phyloP scores from a whole-genome alignment of 176 grass and related monocot genomes.

The Hordeum marinum region DNA sequence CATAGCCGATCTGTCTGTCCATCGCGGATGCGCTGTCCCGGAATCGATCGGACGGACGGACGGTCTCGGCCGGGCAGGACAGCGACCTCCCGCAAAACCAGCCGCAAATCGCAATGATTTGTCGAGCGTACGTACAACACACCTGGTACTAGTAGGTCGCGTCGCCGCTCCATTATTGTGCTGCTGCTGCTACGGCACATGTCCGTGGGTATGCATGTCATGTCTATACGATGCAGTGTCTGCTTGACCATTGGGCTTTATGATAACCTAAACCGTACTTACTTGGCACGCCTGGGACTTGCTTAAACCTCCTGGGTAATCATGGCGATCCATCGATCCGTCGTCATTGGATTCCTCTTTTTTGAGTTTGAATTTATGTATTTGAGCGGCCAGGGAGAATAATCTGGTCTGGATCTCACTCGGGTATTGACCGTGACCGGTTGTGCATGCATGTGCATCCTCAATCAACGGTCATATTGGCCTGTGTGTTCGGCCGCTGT shows the following conservation, averaged over 20 bases:
- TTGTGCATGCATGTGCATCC: neutral
- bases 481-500: neutral
- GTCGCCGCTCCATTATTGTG: neutral
- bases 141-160: neutral
- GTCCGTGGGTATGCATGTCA: neutral
- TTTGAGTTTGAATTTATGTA: neutral
- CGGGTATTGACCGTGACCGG: neutral
- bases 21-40: neutral
- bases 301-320: neutral
- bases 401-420: neutral
- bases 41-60: neutral
- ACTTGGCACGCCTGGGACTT: neutral
- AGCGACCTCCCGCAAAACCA: neutral
- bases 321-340: neutral
- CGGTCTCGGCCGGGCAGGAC: too few species aligned
- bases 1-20: neutral
- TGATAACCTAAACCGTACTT: neutral
- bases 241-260: neutral
- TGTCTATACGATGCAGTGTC: neutral
- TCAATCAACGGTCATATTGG: neutral
- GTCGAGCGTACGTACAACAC: neutral
- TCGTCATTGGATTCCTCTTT: neutral
- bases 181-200: neutral
- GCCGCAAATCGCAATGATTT: neutral
- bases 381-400: neutral